A percentile compares a stretch with the other conserved stretches of the same genome.
phyloP scores from a whole-genome alignment of 495 filamentous ascomycete genomes.

The Rusavskia elegans region DNA sequence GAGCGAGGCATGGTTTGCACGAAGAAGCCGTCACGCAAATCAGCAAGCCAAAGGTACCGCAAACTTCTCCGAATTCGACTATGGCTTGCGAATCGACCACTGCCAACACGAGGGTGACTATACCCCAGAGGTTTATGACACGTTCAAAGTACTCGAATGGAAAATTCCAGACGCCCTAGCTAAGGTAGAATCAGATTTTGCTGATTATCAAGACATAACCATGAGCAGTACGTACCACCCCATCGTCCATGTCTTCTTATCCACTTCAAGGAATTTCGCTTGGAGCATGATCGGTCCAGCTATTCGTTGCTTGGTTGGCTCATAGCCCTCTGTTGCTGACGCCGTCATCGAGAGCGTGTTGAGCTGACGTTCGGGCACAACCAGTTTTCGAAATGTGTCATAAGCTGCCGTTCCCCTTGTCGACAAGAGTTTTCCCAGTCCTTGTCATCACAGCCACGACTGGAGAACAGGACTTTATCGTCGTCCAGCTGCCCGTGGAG shows the following conservation, averaged over 20 bases:
- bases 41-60: slow-evolving; percentile 38
- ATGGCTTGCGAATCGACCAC: slow-evolving; percentile 43
- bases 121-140: slow-evolving; percentile 35
- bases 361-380: not conserved
- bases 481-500: slow-evolving; percentile 17
- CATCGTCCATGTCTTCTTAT: not conserved
- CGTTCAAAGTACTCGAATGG: slow-evolving; percentile 12
- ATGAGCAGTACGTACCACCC: slow-evolving; percentile 11
- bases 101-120: slow-evolving; percentile 52
- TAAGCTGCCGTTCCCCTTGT: slow-evolving; percentile 12
- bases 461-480: slow-evolving; percentile 8
- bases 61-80: slow-evolving; percentile 47
- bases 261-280: not conserved
- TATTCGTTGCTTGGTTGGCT: too few relatives aligned
- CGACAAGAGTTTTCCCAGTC: slow-evolving; percentile 13
- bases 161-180: slow-evolving; percentile 1
- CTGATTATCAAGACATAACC: slow-evolving; percentile 6
- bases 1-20: slow-evolving; percentile 51
- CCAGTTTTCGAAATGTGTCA: slow-evolving; percentile 17
- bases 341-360: not conserved
- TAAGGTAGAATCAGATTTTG: slow-evolving; percentile 3
- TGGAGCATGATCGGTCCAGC: too few relatives aligned
- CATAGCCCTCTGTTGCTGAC: too few relatives aligned
- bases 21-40: slow-evolving; percentile 47
- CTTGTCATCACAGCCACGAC: slow-evolving; percentile 14